These are phyloP conservation scores for Penicillium nordicum DNA, from an alignment of 2,329 filamentous ascomycete genomes.

Conservation along the genomic window DNA sequence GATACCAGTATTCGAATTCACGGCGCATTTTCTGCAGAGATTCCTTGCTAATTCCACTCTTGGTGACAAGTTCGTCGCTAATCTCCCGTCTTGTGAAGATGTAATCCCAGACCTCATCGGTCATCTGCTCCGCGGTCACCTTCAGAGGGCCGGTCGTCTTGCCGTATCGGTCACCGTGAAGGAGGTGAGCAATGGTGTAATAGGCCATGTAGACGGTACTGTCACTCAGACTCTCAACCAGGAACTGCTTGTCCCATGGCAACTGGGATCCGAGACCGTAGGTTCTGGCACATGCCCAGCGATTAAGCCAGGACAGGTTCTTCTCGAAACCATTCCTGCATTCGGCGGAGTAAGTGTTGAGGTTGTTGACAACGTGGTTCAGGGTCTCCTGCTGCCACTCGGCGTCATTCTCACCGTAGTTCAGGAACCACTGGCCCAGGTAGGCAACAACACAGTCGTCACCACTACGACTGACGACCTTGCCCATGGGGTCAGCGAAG, in stretches of 20 bases:
- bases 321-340: constrained; percentile 77
- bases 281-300: constrained; percentile 90
- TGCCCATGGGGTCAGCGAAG: constrained; percentile 89
- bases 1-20: constrained; percentile 97
- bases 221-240: constrained; percentile 90
- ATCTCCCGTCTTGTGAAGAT: constrained; percentile 76
- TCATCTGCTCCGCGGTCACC: constrained; percentile 81
- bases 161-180: constrained; percentile 86
- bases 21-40: constrained; percentile 76
- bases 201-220: constrained; percentile 78
- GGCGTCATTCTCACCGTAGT: constrained; percentile 80
- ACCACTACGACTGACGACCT: constrained; percentile 81
- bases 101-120: constrained; percentile 94
- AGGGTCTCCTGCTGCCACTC: constrained; percentile 77
- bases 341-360: constrained; percentile 78
- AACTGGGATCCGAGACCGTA: constrained; percentile 92
- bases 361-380: constrained; percentile 65
- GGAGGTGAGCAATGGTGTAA: constrained; percentile 58
- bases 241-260: constrained; percentile 85
- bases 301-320: constrained; percentile 86
- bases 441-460: constrained; percentile 92
- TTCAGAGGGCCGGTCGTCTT: constrained; percentile 64
- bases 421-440: constrained; percentile 96
- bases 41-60: constrained; percentile 69
- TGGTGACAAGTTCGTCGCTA: constrained; percentile 60